phyloP scores from a whole-genome alignment of 1,139 yeast genomes.

The Geotrichum carabidarum region DNA sequence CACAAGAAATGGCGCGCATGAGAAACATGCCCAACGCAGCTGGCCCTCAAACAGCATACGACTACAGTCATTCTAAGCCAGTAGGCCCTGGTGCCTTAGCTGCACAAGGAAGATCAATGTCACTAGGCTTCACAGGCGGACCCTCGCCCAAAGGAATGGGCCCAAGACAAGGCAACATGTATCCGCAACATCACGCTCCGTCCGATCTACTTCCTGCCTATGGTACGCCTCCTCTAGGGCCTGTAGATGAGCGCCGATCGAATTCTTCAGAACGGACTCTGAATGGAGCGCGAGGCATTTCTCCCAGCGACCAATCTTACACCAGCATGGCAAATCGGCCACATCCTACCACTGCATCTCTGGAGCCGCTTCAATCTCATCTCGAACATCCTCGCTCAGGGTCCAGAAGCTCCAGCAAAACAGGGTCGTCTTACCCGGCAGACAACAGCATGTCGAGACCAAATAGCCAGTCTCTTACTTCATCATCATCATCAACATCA shows the following conservation, averaged over 20 bases:
- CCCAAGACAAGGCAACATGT: not conserved
- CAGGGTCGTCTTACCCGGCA: slow-evolving; percentile 11
- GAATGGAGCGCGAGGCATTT: too few species aligned
- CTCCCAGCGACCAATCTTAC: too few species aligned
- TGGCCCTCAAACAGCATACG: not conserved
- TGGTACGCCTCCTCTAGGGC: too few species aligned
- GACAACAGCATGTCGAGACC: slow-evolving; percentile 8
- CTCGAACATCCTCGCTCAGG: too few species aligned
- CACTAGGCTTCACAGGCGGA: slow-evolving; percentile 2
- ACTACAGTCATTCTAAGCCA: not conserved
- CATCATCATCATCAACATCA: not conserved
- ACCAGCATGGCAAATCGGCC: too few species aligned
- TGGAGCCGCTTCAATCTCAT: not conserved
- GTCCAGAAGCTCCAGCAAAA: slow-evolving; percentile 11
- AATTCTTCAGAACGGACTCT: too few species aligned
- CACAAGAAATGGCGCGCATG: slow-evolving; percentile 2
- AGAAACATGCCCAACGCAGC: not conserved
- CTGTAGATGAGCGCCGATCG: too few species aligned
- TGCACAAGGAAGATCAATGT: slow-evolving; percentile 9
- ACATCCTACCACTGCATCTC: too few species aligned
- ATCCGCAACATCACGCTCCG: too few species aligned
- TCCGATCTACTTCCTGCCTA: too few species aligned
- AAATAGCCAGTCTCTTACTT: slow-evolving; percentile 1
- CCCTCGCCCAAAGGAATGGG: not conserved
- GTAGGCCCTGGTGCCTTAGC: not conserved